Evolutionary conservation across 139 green algal genomes (phyloP).

Genomic region (Coelastrella sp.): DNA sequence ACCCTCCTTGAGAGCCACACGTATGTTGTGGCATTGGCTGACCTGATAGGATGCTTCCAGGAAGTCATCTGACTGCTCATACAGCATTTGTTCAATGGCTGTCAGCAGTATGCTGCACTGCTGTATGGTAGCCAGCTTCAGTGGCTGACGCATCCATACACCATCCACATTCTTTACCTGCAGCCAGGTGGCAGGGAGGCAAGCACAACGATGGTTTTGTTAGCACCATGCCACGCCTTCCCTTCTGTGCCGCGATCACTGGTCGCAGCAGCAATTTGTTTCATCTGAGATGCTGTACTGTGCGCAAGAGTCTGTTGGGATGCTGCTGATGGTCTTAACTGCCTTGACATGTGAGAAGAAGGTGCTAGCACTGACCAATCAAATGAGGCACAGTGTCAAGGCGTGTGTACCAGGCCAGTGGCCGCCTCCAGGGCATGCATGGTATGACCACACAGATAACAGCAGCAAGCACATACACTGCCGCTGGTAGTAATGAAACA

Average conservation of each 20-base stretch:
- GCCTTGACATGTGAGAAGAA: no score
- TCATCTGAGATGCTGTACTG: no score
- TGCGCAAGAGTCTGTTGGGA: no score
- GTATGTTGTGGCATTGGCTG: background rate
- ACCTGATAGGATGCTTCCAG: conserved; percentile 50
- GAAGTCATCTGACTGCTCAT: conserved; percentile 53
- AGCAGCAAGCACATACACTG: background rate
- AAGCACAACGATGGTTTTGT: no score
- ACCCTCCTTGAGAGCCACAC: background rate
- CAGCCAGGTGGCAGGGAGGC: background rate
- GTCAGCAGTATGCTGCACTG: conserved; percentile 54
- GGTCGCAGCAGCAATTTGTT: no score
- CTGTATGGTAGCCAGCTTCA: conserved; percentile 39
- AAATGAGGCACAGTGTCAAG: no score
- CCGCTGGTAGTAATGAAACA: no score
- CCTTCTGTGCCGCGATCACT: no score
- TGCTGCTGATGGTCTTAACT: no score
- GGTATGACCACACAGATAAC: background rate
- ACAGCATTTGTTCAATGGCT: conserved; percentile 34
- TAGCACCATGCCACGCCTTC: no score
- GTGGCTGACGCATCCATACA: conserved; percentile 26
- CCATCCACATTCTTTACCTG: conserved; percentile 27
- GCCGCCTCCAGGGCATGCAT: background rate
- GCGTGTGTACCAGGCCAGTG: no score
- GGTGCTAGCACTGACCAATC: no score